phyloP scores from a whole-genome alignment of 495 filamentous ascomycete species.

The Parathielavia appendiculata region DNA sequence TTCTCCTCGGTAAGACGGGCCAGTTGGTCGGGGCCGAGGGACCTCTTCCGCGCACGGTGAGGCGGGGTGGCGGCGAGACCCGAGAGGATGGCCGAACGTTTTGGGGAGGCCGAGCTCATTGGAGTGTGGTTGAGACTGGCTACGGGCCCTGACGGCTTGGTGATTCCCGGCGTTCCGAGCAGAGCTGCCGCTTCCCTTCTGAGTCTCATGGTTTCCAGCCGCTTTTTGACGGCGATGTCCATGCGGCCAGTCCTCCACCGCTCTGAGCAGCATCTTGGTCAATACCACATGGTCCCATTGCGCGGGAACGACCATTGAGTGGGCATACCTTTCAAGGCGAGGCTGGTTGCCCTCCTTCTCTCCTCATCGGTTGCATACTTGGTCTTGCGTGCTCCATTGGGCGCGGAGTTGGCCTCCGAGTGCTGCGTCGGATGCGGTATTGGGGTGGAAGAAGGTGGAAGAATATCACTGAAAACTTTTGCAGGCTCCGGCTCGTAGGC shows the following conservation, averaged over 20 bases:
- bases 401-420: not conserved
- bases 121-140: not conserved
- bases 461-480: slow-evolving; percentile 21
- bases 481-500: slow-evolving; percentile 22
- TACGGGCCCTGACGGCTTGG: not conserved
- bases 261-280: slow-evolving; percentile 1
- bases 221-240: slow-evolving; percentile 19
- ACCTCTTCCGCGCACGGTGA: not conserved
- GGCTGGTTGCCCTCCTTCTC: slow-evolving; percentile 18
- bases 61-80: not conserved
- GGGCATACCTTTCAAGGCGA: slow-evolving; percentile 20
- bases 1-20: slow-evolving; percentile 7
- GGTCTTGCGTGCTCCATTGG: not conserved
- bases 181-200: slow-evolving; percentile 2
- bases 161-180: not conserved
- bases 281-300: not conserved
- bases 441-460: not conserved
- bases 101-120: not conserved
- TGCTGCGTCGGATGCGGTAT: not conserved
- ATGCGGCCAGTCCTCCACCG: slow-evolving; percentile 28
- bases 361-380: slow-evolving; percentile 18
- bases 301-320: not conserved
- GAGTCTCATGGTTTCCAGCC: slow-evolving; percentile 10
- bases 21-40: not conserved
- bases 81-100: not conserved